phyloP scores from a whole-genome alignment of 164 flowering plant genomes.

The Protea cynaroides region DNA sequence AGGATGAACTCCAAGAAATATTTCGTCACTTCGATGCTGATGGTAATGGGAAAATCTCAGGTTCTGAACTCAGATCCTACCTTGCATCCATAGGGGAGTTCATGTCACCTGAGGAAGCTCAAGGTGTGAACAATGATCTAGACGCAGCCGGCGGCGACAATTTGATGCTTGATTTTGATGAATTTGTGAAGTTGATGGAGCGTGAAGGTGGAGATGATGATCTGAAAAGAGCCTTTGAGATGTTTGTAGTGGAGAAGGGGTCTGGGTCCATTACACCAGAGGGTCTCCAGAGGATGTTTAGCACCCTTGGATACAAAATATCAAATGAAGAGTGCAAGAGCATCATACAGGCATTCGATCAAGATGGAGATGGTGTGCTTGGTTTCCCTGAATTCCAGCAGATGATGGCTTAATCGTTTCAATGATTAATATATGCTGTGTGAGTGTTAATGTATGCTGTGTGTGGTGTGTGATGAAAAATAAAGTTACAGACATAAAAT shows the following conservation, averaged over 20 bases:
- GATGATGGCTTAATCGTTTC: conserved; percentile 43
- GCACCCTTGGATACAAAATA: conserved; percentile 42
- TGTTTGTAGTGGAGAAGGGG: conserved; percentile 67
- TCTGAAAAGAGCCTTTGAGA: conserved; percentile 63
- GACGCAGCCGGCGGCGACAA: conserved; percentile 48
- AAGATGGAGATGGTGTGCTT: conserved; percentile 63
- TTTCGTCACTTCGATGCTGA: conserved; percentile 59
- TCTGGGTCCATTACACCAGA: conserved; percentile 67
- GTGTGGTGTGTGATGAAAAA: too few relatives aligned
- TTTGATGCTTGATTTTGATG: conserved; percentile 40
- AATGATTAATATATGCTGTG: too few relatives aligned
- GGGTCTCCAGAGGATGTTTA: conserved; percentile 55
- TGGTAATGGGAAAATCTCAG: conserved; percentile 68
- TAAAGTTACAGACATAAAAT: too few relatives aligned
- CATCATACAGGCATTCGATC: conserved; percentile 63
- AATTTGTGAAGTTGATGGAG: conserved; percentile 47
- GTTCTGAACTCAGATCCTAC: conserved; percentile 43
- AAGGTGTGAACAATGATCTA: conserved; percentile 34
- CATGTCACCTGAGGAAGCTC: conserved; percentile 51
- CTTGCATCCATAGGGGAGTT: conserved; percentile 57
- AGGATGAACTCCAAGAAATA: conserved; percentile 36
- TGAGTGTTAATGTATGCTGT: too few relatives aligned
- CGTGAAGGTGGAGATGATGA: conserved; percentile 29
- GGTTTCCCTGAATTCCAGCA: conserved; percentile 62
- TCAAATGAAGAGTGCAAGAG: conserved; percentile 56